A percentile compares a stretch with the other conserved stretches of the same genome.
phyloP scores from a whole-genome alignment of 1,284 basidiomycete species.

The Malassezia brasiliensis region DNA sequence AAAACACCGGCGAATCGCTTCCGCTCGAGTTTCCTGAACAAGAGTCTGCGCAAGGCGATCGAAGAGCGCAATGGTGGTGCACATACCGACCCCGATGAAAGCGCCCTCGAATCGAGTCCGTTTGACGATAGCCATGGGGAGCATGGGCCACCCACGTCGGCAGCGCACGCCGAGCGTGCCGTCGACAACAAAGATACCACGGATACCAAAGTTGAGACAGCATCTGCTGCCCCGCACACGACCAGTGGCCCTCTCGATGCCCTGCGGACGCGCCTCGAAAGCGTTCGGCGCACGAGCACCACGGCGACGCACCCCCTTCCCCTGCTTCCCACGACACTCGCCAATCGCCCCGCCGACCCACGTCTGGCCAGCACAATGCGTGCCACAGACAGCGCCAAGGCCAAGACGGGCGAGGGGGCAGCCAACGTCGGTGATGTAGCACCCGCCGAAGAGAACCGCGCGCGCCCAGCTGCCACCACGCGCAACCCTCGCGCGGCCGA shows the following conservation, averaged over 20 bases:
- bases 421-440: no score
- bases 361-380: background rate
- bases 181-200: background rate
- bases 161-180: no score
- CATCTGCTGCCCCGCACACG: no score
- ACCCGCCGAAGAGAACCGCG: no score
- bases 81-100: constrained; percentile 21
- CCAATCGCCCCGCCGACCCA: background rate
- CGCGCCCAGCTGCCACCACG: no score
- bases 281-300: constrained; percentile 12
- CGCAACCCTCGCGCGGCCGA: no score
- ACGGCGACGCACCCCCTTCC: background rate
- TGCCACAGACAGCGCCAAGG: background rate
- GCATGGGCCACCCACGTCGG: background rate
- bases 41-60: constrained; percentile 36
- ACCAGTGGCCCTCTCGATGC: constrained; percentile 8
- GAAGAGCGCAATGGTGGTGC: constrained; percentile 24
- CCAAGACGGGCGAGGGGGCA: background rate
- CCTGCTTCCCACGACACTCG: background rate
- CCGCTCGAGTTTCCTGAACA: constrained; percentile 39
- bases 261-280: constrained; percentile 14
- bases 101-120: constrained; percentile 13
- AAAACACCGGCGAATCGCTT: constrained; percentile 16
- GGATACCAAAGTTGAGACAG: background rate
- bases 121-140: background rate